Conservation (phyloP, 257 asterid genomes). For the Lycium ferocissimum region DNA sequence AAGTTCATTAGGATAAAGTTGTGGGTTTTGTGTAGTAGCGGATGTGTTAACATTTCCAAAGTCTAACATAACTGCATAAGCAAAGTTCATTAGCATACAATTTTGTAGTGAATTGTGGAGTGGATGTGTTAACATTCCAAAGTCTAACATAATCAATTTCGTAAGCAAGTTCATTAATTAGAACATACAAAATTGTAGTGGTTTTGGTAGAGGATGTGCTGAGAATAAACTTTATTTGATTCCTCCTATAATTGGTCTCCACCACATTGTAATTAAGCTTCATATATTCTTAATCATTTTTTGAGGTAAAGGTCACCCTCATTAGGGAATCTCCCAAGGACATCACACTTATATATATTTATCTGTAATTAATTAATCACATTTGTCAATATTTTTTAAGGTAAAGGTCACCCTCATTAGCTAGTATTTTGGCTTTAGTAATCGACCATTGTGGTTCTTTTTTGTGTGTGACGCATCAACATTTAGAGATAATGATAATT, state of each 20-base stretch:
- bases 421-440: constrained; percentile 19
- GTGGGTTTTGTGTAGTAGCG: background rate
- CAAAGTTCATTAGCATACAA: background rate
- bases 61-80: background rate
- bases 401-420: background rate
- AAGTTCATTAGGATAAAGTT: background rate
- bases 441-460: constrained; percentile 4
- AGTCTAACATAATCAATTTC: background rate
- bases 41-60: background rate
- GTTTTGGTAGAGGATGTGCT: constrained; percentile 20
- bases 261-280: background rate
- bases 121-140: background rate
- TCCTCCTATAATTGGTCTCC: constrained; percentile 26
- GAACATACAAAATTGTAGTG: background rate
- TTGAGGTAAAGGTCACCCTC: background rate
- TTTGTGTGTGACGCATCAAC: background rate
- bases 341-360: background rate
- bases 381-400: constrained; percentile 4
- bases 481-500: constrained; percentile 11
- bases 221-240: constrained; percentile 12
- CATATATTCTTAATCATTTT: background rate
- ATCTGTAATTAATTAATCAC: background rate
- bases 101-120: background rate
- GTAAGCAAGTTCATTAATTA: background rate
- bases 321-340: background rate